Conservation (phyloP, 257 asterid genomes). For the Solanum clarkiae region DNA sequence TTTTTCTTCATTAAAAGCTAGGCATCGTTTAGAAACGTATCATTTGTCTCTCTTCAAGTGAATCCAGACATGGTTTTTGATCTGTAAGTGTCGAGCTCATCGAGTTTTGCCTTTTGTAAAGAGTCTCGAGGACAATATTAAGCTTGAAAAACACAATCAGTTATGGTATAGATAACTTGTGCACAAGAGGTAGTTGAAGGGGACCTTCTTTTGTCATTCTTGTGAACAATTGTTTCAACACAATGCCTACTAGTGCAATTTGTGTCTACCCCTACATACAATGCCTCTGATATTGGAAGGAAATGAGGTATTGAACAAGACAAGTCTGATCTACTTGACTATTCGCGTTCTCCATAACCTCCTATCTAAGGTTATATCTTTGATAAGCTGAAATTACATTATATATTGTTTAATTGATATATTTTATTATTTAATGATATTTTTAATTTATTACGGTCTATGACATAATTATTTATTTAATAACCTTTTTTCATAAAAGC, state of each 20-base stretch:
- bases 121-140: background rate
- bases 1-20: background rate
- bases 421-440: too few relatives aligned
- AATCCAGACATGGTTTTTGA: background rate
- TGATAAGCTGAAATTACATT: too few relatives aligned
- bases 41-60: background rate
- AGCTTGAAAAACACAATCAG: background rate
- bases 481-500: too few relatives aligned
- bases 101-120: background rate
- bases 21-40: too few relatives aligned
- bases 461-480: too few relatives aligned
- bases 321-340: too few relatives aligned
- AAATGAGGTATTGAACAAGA: too few relatives aligned
- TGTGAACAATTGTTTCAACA: background rate
- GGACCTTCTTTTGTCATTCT: background rate
- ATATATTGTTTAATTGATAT: too few relatives aligned
- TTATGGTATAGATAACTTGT: background rate
- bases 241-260: background rate
- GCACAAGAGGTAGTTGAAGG: background rate
- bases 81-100: background rate
- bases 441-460: too few relatives aligned
- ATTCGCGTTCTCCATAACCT: too few relatives aligned
- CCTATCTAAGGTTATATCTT: too few relatives aligned
- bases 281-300: too few relatives aligned
- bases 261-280: background rate